Conservation (phyloP, 2,329 filamentous ascomycete genomes). For the Colletotrichum agaves region DNA sequence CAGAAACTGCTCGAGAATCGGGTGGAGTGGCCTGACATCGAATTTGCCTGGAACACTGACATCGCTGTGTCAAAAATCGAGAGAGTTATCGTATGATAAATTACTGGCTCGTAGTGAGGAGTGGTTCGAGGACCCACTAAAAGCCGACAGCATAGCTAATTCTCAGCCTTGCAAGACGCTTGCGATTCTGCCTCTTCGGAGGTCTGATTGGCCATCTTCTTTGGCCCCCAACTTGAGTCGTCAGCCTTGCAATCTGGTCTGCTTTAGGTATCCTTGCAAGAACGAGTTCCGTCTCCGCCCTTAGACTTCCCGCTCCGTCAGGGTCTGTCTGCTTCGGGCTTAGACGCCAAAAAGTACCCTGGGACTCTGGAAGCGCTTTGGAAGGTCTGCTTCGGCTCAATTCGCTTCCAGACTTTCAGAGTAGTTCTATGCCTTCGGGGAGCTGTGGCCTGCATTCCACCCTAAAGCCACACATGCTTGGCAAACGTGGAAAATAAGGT, state of each 20-base stretch:
- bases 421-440: too few relatives aligned
- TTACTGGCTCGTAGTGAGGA: too few relatives aligned
- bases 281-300: not conserved
- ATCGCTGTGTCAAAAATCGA: constrained; percentile 37
- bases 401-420: too few relatives aligned
- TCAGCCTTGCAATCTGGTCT: constrained; percentile 33
- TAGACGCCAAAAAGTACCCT: not conserved
- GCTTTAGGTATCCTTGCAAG: not conserved
- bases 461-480: too few relatives aligned
- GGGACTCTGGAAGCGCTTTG: too few relatives aligned
- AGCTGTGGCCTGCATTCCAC: too few relatives aligned
- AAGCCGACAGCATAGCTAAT: too few relatives aligned
- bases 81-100: constrained; percentile 50
- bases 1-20: constrained; percentile 24
- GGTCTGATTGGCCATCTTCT: constrained; percentile 19
- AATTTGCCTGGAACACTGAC: constrained; percentile 29
- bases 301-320: constrained; percentile 35
- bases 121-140: too few relatives aligned
- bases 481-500: too few relatives aligned
- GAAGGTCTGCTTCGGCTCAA: too few relatives aligned
- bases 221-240: constrained; percentile 1
- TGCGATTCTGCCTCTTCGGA: too few relatives aligned
- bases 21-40: constrained; percentile 38
- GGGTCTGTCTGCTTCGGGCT: constrained; percentile 19
- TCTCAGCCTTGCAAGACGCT: too few relatives aligned